A percentile compares a stretch with the other conserved stretches of the same genome.
Conservation (phyloP, 176 grass and related monocot species). For the Hordeum marinum region DNA sequence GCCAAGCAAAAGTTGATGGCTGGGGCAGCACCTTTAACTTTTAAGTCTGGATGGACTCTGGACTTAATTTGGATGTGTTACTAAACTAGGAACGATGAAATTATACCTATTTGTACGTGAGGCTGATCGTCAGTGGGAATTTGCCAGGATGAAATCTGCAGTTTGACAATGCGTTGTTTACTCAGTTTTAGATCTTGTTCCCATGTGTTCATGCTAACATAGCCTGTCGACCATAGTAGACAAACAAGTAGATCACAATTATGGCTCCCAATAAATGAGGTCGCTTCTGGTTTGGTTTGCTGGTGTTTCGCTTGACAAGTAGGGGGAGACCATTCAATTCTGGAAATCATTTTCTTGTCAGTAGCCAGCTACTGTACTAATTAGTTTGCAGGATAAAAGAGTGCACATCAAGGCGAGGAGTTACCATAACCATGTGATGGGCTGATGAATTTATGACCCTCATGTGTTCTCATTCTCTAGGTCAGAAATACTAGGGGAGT, state of each 20-base stretch:
- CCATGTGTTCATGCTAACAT: background rate
- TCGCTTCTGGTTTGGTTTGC: slow-evolving; percentile 25
- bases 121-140: background rate
- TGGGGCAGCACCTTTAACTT: background rate
- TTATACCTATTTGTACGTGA: background rate
- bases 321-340: slow-evolving; percentile 44
- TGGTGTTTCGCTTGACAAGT: slow-evolving; percentile 31
- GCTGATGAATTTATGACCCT: slow-evolving; percentile 29
- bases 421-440: slow-evolving; percentile 38
- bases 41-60: background rate
- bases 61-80: background rate
- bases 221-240: background rate
- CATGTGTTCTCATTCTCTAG: slow-evolving; percentile 18
- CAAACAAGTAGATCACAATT: slow-evolving; percentile 29
- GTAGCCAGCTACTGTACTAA: slow-evolving; percentile 33
- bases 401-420: slow-evolving; percentile 16
- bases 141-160: background rate
- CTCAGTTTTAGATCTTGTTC: background rate
- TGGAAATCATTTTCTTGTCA: slow-evolving; percentile 50
- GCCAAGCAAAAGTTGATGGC: slow-evolving; percentile 23
- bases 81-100: background rate
- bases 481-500: background rate
- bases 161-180: background rate
- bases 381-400: slow-evolving; percentile 36
- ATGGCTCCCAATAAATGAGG: slow-evolving; percentile 45